Base-by-base conservation (phyloP, 2,329 filamentous ascomycete species). In the Dissoconium aciculare region DNA sequence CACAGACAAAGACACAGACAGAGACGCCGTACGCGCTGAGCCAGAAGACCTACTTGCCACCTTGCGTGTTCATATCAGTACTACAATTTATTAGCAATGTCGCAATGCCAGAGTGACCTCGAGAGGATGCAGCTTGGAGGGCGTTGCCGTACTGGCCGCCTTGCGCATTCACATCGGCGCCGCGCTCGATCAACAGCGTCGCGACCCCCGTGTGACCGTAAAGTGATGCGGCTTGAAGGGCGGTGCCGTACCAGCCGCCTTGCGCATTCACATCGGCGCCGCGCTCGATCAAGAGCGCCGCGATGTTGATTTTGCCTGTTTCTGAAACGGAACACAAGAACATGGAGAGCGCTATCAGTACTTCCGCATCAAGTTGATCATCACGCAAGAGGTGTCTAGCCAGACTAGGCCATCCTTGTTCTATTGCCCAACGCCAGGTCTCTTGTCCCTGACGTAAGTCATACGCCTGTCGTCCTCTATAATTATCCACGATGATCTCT, bases 211-310 rank as follows among this genome's bases (percentile, higher is more conserved):
- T 13, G 11, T 37, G 24, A 10, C 39, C 37, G 27, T 19, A 10
- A 27, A 14, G 5, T 17, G 31, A 32, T 19, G 38, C 38, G 12
- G 33, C 31, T 15, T 34, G 15, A 4, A 41, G 26, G 4, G 36
- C 30, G 26, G 26, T 40, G 27, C 29, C 25, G 12, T 17, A 36
- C 4, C 12, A 5, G 13, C 32, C 36, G 11, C 27, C 27, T 27
- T 27, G 12, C 11, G 10, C 19, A 28, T 43, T 28, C 17, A 37
- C 34, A 30, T 38, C 34, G 8, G 38, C 40, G 8, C 40, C 40
- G 14, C 11, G 14, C 12, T 35, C 24, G 8, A 45, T 33, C 14
- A 36, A 28, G 25, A 27, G n/a, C 23, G 28, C 17, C 12, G 32
- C 31, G 3, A 32, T 17, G 15, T 41, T 37, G 15, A 37, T 36